Evolutionary conservation across 2,329 filamentous ascomycete species (phyloP).

Genomic region (Scedosporium boydii): DNA sequence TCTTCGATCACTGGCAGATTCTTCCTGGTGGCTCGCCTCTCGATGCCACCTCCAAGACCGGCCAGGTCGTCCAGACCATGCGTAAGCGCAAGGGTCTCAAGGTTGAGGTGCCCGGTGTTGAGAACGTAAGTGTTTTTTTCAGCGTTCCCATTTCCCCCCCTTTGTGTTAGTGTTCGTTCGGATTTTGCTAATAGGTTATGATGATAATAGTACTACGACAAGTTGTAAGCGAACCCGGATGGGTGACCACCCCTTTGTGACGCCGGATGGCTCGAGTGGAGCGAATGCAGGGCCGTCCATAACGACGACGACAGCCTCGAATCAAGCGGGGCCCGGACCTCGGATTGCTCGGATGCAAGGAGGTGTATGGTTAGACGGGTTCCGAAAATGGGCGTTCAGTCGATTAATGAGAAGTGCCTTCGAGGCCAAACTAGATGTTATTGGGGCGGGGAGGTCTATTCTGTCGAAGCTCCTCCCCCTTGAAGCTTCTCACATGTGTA

Average conservation of each 20-base stretch:
- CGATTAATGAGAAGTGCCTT: neutral
- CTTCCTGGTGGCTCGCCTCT: slow-evolving; percentile 89
- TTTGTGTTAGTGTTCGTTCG: slow-evolving; percentile 18
- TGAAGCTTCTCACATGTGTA: neutral
- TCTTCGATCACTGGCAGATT: slow-evolving; percentile 98
- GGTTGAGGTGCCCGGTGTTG: slow-evolving; percentile 82
- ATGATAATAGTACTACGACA: slow-evolving; percentile 82
- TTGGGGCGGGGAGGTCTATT: neutral
- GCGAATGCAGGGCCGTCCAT: neutral
- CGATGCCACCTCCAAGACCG: slow-evolving; percentile 73
- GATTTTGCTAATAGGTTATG: slow-evolving; percentile 15
- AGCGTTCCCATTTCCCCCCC: slow-evolving; percentile 20
- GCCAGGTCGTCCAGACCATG: slow-evolving; percentile 76
- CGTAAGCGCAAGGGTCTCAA: slow-evolving; percentile 99
- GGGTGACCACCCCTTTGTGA: neutral
- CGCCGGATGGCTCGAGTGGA: neutral
- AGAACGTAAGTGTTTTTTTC: slow-evolving; percentile 62
- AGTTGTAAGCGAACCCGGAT: slow-evolving; percentile 60
- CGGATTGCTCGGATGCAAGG: neutral
- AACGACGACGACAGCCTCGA: neutral
- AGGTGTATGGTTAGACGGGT: neutral
- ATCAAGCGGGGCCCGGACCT: neutral
- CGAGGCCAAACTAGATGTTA: neutral
- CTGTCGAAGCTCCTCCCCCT: neutral
- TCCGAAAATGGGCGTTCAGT: neutral